Evolutionary conservation across 495 filamentous ascomycete species (phyloP).

Genomic region (Mycothermus thermophilus): DNA sequence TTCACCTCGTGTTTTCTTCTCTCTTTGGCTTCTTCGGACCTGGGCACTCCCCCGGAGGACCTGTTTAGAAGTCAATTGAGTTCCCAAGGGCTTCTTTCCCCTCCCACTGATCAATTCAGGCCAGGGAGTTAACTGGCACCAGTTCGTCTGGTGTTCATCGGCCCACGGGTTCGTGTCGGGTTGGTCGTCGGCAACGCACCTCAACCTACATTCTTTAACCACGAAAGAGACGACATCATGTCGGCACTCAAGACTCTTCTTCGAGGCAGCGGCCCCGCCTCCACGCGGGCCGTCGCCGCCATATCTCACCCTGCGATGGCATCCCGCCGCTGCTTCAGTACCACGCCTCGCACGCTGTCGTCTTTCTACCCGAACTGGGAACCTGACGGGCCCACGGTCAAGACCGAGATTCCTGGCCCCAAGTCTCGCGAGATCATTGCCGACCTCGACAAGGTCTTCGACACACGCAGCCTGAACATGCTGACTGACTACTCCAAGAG

Average conservation of each 20-base stretch:
- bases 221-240: conserved; percentile 2
- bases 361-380: conserved; percentile 53
- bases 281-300: conserved; percentile 3
- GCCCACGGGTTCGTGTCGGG: too few species aligned
- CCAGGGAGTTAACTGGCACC: too few species aligned
- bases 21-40: too few species aligned
- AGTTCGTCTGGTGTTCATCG: too few species aligned
- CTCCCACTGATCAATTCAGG: too few species aligned
- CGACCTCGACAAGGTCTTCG: conserved; percentile 70
- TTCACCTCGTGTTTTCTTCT: neutral
- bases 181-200: too few species aligned
- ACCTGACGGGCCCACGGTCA: conserved; percentile 57
- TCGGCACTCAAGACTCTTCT: conserved; percentile 7
- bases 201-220: too few species aligned
- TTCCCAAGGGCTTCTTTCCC: too few species aligned
- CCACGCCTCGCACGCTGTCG: conserved; percentile 24
- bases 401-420: conserved; percentile 75
- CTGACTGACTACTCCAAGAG: conserved; percentile 70
- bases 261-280: conserved; percentile 5
- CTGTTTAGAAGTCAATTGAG: too few species aligned
- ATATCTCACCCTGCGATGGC: conserved; percentile 1
- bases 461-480: conserved; percentile 89
- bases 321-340: conserved; percentile 15
- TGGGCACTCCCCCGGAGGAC: too few species aligned
- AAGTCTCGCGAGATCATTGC: conserved; percentile 49